Evolutionary conservation across 495 filamentous ascomycete genomes (phyloP).

Genomic region (Penicillium coprophilum): DNA sequence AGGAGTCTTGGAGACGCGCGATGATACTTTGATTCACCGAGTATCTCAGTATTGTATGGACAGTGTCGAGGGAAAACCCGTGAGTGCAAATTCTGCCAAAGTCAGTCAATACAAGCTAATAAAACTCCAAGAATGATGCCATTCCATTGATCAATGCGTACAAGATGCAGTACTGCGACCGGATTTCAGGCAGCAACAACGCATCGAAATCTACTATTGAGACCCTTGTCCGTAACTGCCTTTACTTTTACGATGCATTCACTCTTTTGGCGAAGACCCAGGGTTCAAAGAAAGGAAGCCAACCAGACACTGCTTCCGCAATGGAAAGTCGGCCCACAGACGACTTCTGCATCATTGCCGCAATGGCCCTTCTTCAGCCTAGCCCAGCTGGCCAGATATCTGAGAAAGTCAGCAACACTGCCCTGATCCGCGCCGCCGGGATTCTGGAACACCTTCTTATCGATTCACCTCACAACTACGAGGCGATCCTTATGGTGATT

Average conservation of each 20-base stretch:
- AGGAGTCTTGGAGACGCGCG: conserved; percentile 36
- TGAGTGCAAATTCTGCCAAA: conserved; percentile 20
- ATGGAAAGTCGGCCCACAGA: conserved; percentile 60
- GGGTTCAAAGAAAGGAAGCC: conserved; percentile 11
- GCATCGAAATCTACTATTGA: conserved; percentile 37
- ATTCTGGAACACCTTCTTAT: conserved; percentile 51
- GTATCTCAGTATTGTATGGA: conserved; percentile 25
- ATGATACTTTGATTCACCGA: conserved; percentile 34
- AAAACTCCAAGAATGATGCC: conserved; percentile 14
- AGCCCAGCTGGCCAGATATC: conserved; percentile 21
- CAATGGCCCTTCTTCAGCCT: conserved; percentile 54
- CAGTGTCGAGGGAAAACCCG: conserved; percentile 31
- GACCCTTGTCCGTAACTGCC: conserved; percentile 46
- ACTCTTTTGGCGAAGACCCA: conserved; percentile 14
- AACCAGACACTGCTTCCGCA: conserved; percentile 23
- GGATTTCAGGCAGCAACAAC: conserved; percentile 42
- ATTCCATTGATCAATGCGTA: conserved; percentile 53
- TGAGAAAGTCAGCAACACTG: conserved; percentile 30
- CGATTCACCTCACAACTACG: conserved; percentile 58
- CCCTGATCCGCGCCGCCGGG: conserved; percentile 51
- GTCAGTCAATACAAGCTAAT: conserved; percentile 7
- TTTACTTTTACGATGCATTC: conserved; percentile 44
- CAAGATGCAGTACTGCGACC: conserved; percentile 57
- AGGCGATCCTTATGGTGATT: conserved; percentile 54
- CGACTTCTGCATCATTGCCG: conserved; percentile 55